Evolutionary conservation across 805 yeast species (phyloP).

Genomic region (Danielozyma ontarioensis): DNA sequence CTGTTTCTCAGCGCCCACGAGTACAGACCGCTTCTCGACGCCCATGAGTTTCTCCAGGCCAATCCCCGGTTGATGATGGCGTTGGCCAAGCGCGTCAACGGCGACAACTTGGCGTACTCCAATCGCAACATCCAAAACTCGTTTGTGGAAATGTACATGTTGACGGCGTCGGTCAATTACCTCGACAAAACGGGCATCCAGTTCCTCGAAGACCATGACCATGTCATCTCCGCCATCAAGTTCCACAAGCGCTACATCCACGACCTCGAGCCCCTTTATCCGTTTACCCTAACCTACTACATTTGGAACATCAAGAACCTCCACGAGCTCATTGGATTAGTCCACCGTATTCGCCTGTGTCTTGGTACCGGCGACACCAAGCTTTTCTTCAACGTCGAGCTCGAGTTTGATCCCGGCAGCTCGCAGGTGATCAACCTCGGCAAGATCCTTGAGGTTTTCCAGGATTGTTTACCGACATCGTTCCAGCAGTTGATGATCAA

Average conservation of each 20-base stretch:
- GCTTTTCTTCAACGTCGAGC: slow-evolving; percentile 12
- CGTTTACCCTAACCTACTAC: slow-evolving; percentile 11
- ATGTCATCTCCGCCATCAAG: neutral
- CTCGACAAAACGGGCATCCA: slow-evolving; percentile 5
- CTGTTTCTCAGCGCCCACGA: neutral
- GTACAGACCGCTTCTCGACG: neutral
- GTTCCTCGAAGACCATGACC: slow-evolving; percentile 3
- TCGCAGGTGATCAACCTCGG: slow-evolving; percentile 6
- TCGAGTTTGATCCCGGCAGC: slow-evolving; percentile 16
- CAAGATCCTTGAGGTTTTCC: slow-evolving; percentile 1
- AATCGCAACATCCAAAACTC: slow-evolving; percentile 10
- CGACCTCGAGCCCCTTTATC: too few species aligned
- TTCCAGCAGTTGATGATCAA: slow-evolving; percentile 3
- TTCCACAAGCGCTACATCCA: too few species aligned
- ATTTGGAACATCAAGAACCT: slow-evolving; percentile 12
- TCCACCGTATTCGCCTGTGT: too few species aligned
- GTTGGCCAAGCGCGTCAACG: neutral
- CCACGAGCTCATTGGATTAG: slow-evolving; percentile 4
- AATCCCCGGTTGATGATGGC: neutral
- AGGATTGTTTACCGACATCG: neutral
- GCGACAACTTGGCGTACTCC: slow-evolving; percentile 1
- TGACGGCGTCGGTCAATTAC: slow-evolving; percentile 8
- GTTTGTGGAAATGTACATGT: slow-evolving; percentile 11
- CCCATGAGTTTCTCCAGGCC: neutral
- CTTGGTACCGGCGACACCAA: too few species aligned